These are phyloP conservation scores for Blumeria graminis DNA, from an alignment of 2,329 filamentous ascomycete species.

Conservation along the genomic window DNA sequence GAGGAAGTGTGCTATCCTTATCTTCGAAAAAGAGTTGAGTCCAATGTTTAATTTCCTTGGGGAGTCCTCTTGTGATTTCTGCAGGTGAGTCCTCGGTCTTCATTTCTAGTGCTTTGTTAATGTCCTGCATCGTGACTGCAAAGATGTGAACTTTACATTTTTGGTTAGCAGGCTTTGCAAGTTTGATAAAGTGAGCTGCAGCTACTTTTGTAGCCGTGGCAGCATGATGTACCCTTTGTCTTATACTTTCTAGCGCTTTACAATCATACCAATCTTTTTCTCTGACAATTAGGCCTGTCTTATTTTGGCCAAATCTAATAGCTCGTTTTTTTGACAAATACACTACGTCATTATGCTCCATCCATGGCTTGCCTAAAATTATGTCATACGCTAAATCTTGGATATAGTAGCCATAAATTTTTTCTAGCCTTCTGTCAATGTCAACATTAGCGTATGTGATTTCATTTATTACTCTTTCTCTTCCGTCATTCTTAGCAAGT, in stretches of 20 bases:
- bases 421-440: neutral
- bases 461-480: neutral
- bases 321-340: neutral
- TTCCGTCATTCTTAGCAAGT: constrained; percentile 33
- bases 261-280: too few relatives aligned
- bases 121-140: too few relatives aligned
- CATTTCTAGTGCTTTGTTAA: too few relatives aligned
- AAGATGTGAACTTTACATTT: too few relatives aligned
- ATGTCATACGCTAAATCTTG: neutral
- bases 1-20: neutral
- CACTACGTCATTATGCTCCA: neutral
- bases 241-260: too few relatives aligned
- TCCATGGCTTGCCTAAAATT: neutral
- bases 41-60: neutral
- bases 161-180: too few relatives aligned
- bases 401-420: neutral
- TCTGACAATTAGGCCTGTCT: too few relatives aligned
- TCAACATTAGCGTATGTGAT: neutral
- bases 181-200: too few relatives aligned
- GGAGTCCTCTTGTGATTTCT: neutral
- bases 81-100: neutral
- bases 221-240: too few relatives aligned
- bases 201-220: too few relatives aligned
- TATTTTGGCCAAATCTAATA: too few relatives aligned
- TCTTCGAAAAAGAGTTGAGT: neutral